phyloP scores from a whole-genome alignment of 164 flowering plant species.

The Buxus sempervirens region DNA sequence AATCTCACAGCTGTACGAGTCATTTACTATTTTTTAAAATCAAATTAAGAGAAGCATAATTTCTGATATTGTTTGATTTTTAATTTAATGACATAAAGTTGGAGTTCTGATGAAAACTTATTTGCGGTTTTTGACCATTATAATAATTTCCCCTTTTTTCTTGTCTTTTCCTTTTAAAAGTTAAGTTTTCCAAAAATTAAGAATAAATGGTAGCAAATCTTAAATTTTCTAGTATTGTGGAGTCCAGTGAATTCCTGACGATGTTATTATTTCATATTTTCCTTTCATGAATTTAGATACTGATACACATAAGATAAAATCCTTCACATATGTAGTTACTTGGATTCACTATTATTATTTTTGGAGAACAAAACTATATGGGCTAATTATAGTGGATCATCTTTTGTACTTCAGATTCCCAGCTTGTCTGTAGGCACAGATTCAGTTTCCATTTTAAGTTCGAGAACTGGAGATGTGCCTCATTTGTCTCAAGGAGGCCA shows the following conservation, averaged over 20 bases:
- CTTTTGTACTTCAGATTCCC: constrained; percentile 16
- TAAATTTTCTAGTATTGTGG: neutral
- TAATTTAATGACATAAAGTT: too few species aligned
- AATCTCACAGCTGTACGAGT: too few species aligned
- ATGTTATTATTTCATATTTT: too few species aligned
- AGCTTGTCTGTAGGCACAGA: constrained; percentile 1
- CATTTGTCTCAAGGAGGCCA: constrained; percentile 31
- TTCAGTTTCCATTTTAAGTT: constrained; percentile 10
- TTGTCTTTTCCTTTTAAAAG: too few species aligned
- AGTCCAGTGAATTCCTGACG: neutral
- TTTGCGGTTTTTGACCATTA: too few species aligned
- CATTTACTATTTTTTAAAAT: too few species aligned
- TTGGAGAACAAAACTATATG: neutral
- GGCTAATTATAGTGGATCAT: neutral
- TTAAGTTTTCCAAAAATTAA: neutral
- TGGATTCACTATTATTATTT: neutral
- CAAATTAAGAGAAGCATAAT: too few species aligned
- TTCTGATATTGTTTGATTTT: too few species aligned
- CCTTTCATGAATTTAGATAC: neutral
- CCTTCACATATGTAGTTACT: neutral
- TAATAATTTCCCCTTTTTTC: too few species aligned
- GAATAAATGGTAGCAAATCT: neutral
- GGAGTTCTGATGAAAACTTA: too few species aligned
- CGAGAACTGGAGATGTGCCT: constrained; percentile 4
- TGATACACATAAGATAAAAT: too few species aligned